Base-by-base conservation (phyloP, 176 grass and related monocot genomes). In the Triticum timopheevii region DNA sequence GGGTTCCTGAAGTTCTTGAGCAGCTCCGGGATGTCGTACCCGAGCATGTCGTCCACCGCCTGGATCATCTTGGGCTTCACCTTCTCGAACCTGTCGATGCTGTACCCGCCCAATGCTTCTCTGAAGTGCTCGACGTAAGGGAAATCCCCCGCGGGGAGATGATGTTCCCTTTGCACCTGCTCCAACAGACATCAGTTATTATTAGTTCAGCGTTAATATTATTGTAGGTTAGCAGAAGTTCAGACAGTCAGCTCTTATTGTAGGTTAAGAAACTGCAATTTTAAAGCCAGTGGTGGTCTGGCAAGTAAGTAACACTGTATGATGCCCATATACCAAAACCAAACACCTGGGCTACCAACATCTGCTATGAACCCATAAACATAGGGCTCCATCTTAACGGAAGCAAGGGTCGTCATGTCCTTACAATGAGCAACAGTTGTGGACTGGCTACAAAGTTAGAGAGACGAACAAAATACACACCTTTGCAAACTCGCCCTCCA, bases 11-110 rank as follows among this genome's bases (percentile, higher is more conserved):
- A 99, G 78, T 85, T 96, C 87, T 85, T 88, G 34, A 99, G 82
- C 13, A 99, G 87, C 67, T 99, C 89, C 6, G 97, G 94, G 86
- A 99, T 96, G 77, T 99, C 97, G 16, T 96, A 96, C 47, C 89
- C 97, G 38, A 98, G 89, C 97, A 96, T 96, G 78, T 98, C 97
- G 90, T 98, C 97, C 66, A 98, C 85, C 0, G 90, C 86, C 72
- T 98, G 92, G 61, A 94, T 65, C 97, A 99, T 93, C 84, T 99
- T 99, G 7, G 94, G 94, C 79, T 99, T 99, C n/a, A 99, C 80
- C 83, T 89, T 99, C 92, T 96, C 94, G 71, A 99, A 99, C 79
- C 86, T 99, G 80, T 99, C 94, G 1, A 99, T 94, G 80, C 85
- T 99, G 65, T 99, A 99, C 19, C 92, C 90, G 1, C 87, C 75